Evolutionary conservation across 371 early-diverging fungal genomes (phyloP).

Genomic region (Lichtheimia hyalospora): DNA sequence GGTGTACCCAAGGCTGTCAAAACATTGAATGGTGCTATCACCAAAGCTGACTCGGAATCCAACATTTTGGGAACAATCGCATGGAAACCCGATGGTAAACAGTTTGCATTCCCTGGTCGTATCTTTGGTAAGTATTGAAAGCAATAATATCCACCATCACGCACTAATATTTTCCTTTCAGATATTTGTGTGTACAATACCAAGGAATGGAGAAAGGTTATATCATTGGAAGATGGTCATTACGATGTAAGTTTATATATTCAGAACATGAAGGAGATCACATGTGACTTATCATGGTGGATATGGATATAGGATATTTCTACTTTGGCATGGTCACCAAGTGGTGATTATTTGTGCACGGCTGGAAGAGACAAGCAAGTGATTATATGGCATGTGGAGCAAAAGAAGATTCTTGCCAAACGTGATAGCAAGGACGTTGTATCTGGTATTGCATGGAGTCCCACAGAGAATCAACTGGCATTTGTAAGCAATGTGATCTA

Average conservation of each 20-base stretch:
- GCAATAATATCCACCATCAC: not conserved
- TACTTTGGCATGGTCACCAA: constrained; percentile 61
- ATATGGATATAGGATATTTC: constrained; percentile 20
- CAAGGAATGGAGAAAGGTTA: constrained; percentile 39
- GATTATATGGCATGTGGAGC: constrained; percentile 53
- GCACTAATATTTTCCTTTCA: constrained; percentile 2
- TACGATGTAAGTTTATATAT: constrained; percentile 26
- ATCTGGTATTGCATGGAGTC: constrained; percentile 56
- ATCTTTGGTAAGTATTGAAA: constrained; percentile 27
- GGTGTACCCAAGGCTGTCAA: constrained; percentile 41
- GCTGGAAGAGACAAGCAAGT: constrained; percentile 38
- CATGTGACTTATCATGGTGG: no score
- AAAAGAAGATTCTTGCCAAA: constrained; percentile 16
- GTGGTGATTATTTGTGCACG: constrained; percentile 57
- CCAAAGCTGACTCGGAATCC: constrained; percentile 10
- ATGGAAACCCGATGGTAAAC: constrained; percentile 60
- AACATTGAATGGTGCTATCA: constrained; percentile 12
- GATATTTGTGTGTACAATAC: constrained; percentile 40
- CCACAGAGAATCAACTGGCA: constrained; percentile 45
- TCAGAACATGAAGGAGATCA: no score
- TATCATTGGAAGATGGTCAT: constrained; percentile 34
- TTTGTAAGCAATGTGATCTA: constrained; percentile 29
- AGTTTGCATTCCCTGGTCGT: constrained; percentile 58
- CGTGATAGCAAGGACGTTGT: constrained; percentile 23
- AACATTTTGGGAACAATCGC: constrained; percentile 31